Evolutionary conservation across 805 yeast species (phyloP), one percentile per base, ranked within the genome.

Genomic region (Barnettozyma sp.): DNA sequence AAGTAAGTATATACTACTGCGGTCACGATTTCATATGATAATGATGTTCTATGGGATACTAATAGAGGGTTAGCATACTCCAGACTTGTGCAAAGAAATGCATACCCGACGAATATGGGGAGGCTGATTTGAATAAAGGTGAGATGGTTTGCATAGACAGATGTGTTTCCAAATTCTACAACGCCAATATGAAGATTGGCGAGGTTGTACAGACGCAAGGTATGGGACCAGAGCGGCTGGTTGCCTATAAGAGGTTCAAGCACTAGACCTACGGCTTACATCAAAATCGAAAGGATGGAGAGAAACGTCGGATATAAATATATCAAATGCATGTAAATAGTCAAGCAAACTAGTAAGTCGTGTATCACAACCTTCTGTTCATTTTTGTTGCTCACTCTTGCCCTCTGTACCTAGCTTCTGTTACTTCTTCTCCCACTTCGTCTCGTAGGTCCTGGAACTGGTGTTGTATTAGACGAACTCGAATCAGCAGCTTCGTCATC

Each of bases 21-120:
- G 12, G 6, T n/a, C n/a, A n/a, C n/a, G n/a, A n/a, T n/a, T n/a
- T n/a, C n/a, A n/a, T 25, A n/a, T 25, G 27, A 8, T 29, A 6
- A n/a, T 12, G 14, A 25, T n/a, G 14, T 7, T 11, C 7, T 11
- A 13, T 11, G 19, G 12, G 4, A 18, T 17, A 22, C 2, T 6
- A 28, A 25, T n/a, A 32, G 41, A 48, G 48, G 50, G 34, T 26
- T 49, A 66, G 71, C 28, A 67, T 88, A 45, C 63, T 82, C 23
- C 58, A 63, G 23, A 67, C 71, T 4, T 90, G 97, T 57, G 66
- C 70, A 15, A 50, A 58, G 39, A 92, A 92, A 58, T 92, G 98
- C 59, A 70, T 92, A 26, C 79, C 82, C n/a, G 73, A 68, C n/a
- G 83, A 80, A 44, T 88, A 82, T 59, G 84, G 85, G 12, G 97